These are phyloP conservation scores for Fragaria ananassa DNA, from an alignment of 306 rosid species.

Conservation along the genomic window DNA sequence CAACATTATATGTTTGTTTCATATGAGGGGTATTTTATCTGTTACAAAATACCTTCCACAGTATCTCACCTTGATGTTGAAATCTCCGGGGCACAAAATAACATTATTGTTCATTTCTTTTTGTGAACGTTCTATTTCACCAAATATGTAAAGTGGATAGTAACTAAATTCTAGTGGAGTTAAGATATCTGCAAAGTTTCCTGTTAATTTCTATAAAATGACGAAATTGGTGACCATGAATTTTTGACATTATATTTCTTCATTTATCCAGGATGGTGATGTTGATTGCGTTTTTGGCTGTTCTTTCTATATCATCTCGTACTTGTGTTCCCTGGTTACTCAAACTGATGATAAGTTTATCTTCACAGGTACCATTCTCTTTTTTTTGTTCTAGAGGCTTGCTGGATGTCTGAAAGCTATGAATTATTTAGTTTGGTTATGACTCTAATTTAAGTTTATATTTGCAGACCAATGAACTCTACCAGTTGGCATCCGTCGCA, in stretches of 20 bases:
- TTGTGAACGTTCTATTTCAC: neutral
- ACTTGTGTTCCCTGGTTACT: conserved; percentile 92
- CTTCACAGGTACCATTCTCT: conserved; percentile 75
- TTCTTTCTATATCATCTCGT: conserved; percentile 72
- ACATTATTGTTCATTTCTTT: neutral
- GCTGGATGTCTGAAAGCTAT: conserved; percentile 10
- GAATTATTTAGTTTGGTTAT: conserved; percentile 2
- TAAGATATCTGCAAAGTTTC: neutral
- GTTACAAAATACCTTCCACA: neutral
- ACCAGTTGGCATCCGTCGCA: conserved; percentile 96
- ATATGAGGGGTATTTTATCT: neutral
- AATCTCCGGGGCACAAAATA: neutral
- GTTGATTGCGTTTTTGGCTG: conserved; percentile 67
- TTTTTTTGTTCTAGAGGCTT: conserved; percentile 19
- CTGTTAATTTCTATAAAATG: neutral
- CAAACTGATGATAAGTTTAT: conserved; percentile 88
- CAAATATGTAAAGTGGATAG: neutral
- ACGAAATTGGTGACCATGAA: neutral
- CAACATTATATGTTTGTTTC: neutral
- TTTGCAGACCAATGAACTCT: conserved; percentile 96
- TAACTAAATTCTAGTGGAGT: neutral
- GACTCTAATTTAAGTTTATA: neutral
- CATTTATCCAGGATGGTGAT: conserved; percentile 58
- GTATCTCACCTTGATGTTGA: neutral
- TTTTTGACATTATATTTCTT: conserved; percentile 25